phyloP scores from a whole-genome alignment of 768 basidiomycete species.

The Agrocybe chaxingu region DNA sequence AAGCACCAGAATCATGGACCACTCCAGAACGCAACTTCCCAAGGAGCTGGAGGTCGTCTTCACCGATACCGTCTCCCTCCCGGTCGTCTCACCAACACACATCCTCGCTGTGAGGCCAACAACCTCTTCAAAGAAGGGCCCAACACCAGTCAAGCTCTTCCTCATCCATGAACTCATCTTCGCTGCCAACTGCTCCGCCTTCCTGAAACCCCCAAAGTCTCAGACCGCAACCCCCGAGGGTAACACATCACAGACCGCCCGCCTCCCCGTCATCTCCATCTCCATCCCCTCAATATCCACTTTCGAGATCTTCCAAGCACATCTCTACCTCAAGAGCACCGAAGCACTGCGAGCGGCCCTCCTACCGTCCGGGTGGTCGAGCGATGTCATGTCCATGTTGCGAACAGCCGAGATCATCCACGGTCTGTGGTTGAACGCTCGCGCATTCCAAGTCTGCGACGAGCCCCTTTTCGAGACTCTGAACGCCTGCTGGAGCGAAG shows the following conservation, averaged over 20 bases:
- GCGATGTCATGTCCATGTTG: constrained; percentile 5
- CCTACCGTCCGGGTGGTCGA: constrained; percentile 9
- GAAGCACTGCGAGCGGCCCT: constrained; percentile 3
- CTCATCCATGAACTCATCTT: constrained; percentile 16
- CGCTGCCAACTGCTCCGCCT: constrained; percentile 14
- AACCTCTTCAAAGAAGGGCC: background rate
- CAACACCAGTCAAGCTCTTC: constrained; percentile 2
- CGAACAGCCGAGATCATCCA: constrained; percentile 3
- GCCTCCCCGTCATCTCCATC: constrained; percentile 15
- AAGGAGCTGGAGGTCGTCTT: constrained; percentile 11
- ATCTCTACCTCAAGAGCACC: constrained; percentile 11
- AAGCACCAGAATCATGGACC: constrained; percentile 2
- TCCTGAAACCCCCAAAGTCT: constrained; percentile 10
- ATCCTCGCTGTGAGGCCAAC: constrained; percentile 11
- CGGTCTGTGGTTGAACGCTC: constrained; percentile 16
- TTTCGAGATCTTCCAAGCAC: constrained; percentile 11
- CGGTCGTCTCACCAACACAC: constrained; percentile 12
- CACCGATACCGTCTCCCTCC: constrained; percentile 2
- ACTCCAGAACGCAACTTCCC: constrained; percentile 6
- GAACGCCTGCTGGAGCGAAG: constrained; percentile 12
- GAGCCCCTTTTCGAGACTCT: constrained; percentile 8
- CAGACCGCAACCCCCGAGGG: constrained; percentile 1
- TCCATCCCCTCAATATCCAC: constrained; percentile 9
- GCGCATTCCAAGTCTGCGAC: constrained; percentile 12
- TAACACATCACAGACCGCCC: constrained; percentile 1